phyloP scores from a whole-genome alignment of 495 filamentous ascomycete species.

The Cudoniella acicularis region DNA sequence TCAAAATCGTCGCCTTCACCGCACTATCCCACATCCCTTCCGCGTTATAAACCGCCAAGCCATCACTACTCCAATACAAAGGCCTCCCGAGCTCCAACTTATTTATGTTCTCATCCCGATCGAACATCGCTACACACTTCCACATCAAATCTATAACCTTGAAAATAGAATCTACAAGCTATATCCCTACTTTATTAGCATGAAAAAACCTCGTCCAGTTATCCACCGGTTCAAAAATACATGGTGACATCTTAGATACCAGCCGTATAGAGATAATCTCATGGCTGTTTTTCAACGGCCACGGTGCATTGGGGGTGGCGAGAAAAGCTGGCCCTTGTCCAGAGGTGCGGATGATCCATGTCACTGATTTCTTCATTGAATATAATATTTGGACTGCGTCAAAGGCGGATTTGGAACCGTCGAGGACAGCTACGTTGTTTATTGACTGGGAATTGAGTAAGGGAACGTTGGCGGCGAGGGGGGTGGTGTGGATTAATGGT shows the following conservation, averaged over 20 bases:
- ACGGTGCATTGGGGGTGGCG: slow-evolving; percentile 28
- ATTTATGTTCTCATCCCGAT: not conserved
- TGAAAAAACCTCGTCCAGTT: slow-evolving; percentile 24
- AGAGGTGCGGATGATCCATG: slow-evolving; percentile 40
- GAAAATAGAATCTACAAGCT: slow-evolving; percentile 17
- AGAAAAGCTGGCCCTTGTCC: slow-evolving; percentile 34
- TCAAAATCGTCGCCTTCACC: not conserved
- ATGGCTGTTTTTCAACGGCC: slow-evolving; percentile 26
- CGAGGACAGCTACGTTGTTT: slow-evolving; percentile 34
- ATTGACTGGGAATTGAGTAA: slow-evolving; percentile 21
- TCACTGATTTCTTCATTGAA: slow-evolving; percentile 37
- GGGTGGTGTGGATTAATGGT: slow-evolving; percentile 32
- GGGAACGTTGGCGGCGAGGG: slow-evolving; percentile 27
- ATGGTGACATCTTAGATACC: slow-evolving; percentile 25
- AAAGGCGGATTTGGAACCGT: slow-evolving; percentile 41
- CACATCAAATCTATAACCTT: slow-evolving; percentile 12
- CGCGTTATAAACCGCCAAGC: not conserved
- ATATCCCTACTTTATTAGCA: slow-evolving; percentile 11
- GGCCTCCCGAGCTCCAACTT: not conserved
- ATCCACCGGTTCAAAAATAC: slow-evolving; percentile 29
- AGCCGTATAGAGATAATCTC: slow-evolving; percentile 25
- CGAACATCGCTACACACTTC: not conserved
- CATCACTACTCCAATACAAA: slow-evolving; percentile 6
- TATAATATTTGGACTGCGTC: slow-evolving; percentile 39
- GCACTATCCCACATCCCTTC: slow-evolving; percentile 1